Base-by-base conservation (phyloP, 768 basidiomycete species). In the Tulasnella sp. region DNA sequence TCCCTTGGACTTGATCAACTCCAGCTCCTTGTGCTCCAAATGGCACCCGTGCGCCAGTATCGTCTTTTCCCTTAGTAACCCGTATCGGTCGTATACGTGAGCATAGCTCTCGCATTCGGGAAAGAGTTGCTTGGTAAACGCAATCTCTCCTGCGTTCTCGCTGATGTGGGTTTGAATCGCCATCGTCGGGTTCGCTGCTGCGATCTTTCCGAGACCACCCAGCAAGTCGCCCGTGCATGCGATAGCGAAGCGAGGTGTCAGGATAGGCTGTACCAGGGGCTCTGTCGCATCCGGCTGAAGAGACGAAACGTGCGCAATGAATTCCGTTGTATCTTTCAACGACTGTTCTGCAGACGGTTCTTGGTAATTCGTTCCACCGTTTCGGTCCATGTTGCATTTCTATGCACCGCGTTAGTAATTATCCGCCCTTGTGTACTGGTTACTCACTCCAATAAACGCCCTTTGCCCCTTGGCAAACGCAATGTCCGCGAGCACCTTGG, bases 211-310 rank as follows among this genome's bases (percentile, higher is more conserved):
- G 4, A 98, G 74, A 3, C 71, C 69, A 0, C 65, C 45, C 49
- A 97, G 75, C 29, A 93, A 78, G n/a, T 77, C 70, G 11, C 74
- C 68, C 0, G 91, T 81, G 69, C 91, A 94, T 9, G 87, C 82
- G 58, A 97, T 84, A 21, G 94, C 94, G 68, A 97, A 98, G n/a
- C 94, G 86, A 12, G 94, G 94, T 0, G 94, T 97, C 40, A 97
- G 71, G 64, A 91, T 81, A 4, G 94, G 94, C 56, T 86, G 86
- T 8, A 98, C 84, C 6, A 93, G 79, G 1, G 79, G 74, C 72
- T 64, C 59, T n/a, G n/a, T n/a, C 15, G 19, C 25, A 56, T 60
- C 2, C 2, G 77, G 68, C 6, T 19, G 12, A 48, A 89, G 69
- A 4, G 75, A 66, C 36, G 77, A 78, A 64, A 96, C 83, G 70